Conservation (phyloP, 768 basidiomycete species). For the Sutorius australiensis region DNA sequence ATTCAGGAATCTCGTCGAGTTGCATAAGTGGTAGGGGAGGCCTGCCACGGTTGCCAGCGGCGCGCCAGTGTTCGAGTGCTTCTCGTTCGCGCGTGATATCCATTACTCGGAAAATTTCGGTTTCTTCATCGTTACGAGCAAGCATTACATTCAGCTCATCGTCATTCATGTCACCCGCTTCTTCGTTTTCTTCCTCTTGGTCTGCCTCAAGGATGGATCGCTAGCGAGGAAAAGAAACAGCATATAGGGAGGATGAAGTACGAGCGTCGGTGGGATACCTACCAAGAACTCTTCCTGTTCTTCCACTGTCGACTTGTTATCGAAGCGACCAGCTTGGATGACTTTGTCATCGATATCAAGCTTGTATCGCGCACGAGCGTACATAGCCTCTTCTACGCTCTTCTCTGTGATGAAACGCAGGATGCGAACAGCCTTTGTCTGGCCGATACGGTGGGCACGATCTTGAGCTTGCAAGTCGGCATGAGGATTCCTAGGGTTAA, state of each 20-base stretch:
- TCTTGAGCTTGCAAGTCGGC: conserved; percentile 99
- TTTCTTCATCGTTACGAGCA: conserved; percentile 79
- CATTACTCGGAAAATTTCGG: conserved; percentile 71
- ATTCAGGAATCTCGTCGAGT: conserved; percentile 87
- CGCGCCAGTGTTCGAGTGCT: conserved; percentile 61
- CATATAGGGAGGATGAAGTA: neutral
- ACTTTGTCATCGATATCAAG: conserved; percentile 99
- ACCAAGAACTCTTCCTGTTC: conserved; percentile 96
- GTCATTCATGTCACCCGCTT: conserved; percentile 89
- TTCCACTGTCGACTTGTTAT: conserved; percentile 96
- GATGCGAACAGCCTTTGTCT: conserved; percentile 96
- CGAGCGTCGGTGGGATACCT: conserved; percentile 21
- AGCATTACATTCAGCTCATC: conserved; percentile 94
- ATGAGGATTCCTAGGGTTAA: conserved; percentile 81
- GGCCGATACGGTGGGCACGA: conserved; percentile 99
- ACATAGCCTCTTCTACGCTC: conserved; percentile 98
- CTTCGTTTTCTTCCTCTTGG: conserved; percentile 86
- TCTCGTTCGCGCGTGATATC: conserved; percentile 78
- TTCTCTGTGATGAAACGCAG: conserved; percentile 96
- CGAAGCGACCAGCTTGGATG: conserved; percentile 98
- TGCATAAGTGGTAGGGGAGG: conserved; percentile 76
- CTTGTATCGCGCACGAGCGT: conserved; percentile 91
- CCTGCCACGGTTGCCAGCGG: conserved; percentile 70
- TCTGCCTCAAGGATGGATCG: conserved; percentile 88
- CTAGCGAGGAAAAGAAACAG: conserved; percentile 36